These are phyloP conservation scores for Talaromyces atroroseus DNA, from an alignment of 2,329 filamentous ascomycete species.

Conservation along the genomic window DNA sequence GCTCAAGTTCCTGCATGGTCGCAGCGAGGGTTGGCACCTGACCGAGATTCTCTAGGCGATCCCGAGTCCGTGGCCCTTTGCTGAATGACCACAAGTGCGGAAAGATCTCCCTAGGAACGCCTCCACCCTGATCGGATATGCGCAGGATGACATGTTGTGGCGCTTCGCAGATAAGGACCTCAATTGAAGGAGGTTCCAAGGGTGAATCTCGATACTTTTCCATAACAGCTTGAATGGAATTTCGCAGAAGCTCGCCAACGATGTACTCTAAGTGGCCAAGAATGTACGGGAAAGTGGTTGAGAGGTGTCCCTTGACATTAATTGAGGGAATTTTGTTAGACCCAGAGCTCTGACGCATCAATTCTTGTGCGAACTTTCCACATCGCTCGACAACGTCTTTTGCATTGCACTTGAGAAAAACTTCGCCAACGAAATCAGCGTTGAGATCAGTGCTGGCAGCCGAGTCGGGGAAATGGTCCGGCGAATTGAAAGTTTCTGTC, in stretches of 20 bases:
- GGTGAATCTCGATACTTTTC: conserved; percentile 57
- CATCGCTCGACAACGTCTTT: conserved; percentile 83
- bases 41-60: conserved; percentile 75
- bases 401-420: conserved; percentile 89
- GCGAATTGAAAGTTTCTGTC: conserved; percentile 86
- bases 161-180: conserved; percentile 90
- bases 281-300: conserved; percentile 93
- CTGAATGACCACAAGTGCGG: conserved; percentile 95
- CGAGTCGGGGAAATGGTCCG: conserved; percentile 80
- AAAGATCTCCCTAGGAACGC: conserved; percentile 76
- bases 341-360: conserved; percentile 71
- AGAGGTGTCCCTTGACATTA: conserved; percentile 74
- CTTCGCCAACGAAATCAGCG: conserved; percentile 86
- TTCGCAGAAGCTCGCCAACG: conserved; percentile 86
- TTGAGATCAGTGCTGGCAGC: conserved; percentile 58
- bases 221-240: conserved; percentile 87
- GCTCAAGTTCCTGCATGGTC: conserved; percentile 78
- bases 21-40: conserved; percentile 88
- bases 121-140: conserved; percentile 91
- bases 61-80: conserved; percentile 76
- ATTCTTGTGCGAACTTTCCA: conserved; percentile 66
- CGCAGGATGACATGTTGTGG: conserved; percentile 93
- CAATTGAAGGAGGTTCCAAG: conserved; percentile 67
- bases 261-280: conserved; percentile 96
- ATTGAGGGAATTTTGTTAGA: conserved; percentile 71